Conservation (phyloP, 176 grass and related monocot species). For the Aegilops speltoides region DNA sequence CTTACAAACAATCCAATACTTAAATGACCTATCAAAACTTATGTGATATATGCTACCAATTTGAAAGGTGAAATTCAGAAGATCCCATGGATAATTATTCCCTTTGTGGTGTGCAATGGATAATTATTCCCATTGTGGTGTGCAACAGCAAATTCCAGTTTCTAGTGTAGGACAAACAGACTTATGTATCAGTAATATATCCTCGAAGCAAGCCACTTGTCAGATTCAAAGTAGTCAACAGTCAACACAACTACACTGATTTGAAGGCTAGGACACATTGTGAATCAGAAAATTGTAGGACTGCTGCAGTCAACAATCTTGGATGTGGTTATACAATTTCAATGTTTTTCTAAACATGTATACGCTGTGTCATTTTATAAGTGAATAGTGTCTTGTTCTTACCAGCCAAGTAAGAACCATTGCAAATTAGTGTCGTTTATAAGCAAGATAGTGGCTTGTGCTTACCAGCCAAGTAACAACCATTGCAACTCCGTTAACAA, state of each 20-base stretch:
- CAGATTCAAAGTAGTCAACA: neutral
- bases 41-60: neutral
- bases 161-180: neutral
- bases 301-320: neutral
- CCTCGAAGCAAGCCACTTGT: neutral
- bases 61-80: neutral
- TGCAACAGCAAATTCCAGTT: neutral
- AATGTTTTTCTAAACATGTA: neutral
- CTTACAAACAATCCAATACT: neutral
- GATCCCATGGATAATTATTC: neutral
- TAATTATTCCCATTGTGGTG: neutral
- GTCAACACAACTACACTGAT: neutral
- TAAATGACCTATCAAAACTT: neutral
- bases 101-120: neutral
- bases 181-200: neutral
- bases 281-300: neutral
- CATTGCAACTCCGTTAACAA: conserved; percentile 79
- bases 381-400: neutral
- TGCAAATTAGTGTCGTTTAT: conserved; percentile 20
- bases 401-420: conserved; percentile 88
- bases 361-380: neutral
- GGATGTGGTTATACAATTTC: neutral
- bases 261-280: neutral
- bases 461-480: conserved; percentile 91
- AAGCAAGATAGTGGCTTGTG: neutral